These are phyloP conservation scores for Tulasnella sp. DNA, from an alignment of 768 basidiomycete species.

Conservation along the genomic window DNA sequence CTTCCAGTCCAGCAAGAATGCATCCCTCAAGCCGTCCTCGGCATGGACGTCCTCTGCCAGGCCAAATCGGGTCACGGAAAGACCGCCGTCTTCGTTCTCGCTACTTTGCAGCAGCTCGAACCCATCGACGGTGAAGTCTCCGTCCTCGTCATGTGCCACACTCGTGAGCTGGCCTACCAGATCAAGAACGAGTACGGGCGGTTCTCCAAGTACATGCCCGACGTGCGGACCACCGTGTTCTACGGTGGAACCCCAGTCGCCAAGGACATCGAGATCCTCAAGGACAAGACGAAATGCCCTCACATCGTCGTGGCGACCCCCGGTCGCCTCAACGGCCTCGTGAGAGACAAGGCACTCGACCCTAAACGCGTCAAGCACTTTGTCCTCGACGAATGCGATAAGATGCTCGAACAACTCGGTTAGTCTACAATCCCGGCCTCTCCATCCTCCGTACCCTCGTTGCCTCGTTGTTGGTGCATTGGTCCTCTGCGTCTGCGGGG, in stretches of 20 bases:
- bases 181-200: conserved; percentile 99
- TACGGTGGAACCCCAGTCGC: conserved; percentile 94
- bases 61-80: conserved; percentile 99
- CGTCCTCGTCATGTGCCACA: conserved; percentile 97
- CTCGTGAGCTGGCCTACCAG: conserved; percentile 98
- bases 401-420: conserved; percentile 99
- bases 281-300: conserved; percentile 95
- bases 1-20: conserved; percentile 95
- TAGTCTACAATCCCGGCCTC: conserved; percentile 63
- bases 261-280: conserved; percentile 89
- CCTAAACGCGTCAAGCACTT: conserved; percentile 98
- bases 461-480: neutral
- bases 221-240: conserved; percentile 95
- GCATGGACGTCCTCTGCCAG: conserved; percentile 99
- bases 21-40: conserved; percentile 97
- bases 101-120: conserved; percentile 96
- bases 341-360: conserved; percentile 91
- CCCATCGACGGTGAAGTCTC: conserved; percentile 98
- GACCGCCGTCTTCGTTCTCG: conserved; percentile 98
- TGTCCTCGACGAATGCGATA: conserved; percentile 99
- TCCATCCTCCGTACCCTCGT: neutral
- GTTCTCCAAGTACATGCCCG: conserved; percentile 99
- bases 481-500: neutral
- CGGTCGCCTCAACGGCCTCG: conserved; percentile 92
- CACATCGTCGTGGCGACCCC: conserved; percentile 99